Conservation (phyloP, 495 filamentous ascomycete genomes). For the Xylona heveae region DNA sequence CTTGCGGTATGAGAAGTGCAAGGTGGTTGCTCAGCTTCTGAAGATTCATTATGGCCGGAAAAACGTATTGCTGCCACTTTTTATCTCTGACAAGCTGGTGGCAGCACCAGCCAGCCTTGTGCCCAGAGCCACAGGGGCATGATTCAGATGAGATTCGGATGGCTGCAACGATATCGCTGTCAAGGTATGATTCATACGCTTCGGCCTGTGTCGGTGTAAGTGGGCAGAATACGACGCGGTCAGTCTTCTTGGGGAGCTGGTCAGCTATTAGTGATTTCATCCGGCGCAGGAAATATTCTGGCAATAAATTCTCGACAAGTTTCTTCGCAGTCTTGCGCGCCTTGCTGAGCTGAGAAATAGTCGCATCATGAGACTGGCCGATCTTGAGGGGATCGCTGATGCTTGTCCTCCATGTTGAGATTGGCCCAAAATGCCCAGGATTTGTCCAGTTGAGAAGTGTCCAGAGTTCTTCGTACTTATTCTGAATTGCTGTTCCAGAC, state of each 20-base stretch:
- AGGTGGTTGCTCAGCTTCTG: conserved; percentile 88
- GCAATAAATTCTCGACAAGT: conserved; percentile 72
- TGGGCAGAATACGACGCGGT: conserved; percentile 88
- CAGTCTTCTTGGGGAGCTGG: conserved; percentile 89
- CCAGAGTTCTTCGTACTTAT: conserved; percentile 96
- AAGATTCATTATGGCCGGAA: conserved; percentile 61
- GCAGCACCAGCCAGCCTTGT: conserved; percentile 72
- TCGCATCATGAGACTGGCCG: conserved; percentile 90
- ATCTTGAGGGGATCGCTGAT: conserved; percentile 64
- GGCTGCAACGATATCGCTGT: conserved; percentile 44
- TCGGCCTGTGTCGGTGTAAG: conserved; percentile 63
- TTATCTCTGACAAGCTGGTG: conserved; percentile 26
- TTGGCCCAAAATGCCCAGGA: conserved; percentile 64
- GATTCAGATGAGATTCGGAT: conserved; percentile 42
- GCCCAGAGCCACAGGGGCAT: conserved; percentile 50
- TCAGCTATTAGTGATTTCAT: conserved; percentile 87
- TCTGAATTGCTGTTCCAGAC: conserved; percentile 93
- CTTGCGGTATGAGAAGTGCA: conserved; percentile 64
- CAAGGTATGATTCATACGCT: conserved; percentile 67
- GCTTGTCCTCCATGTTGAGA: conserved; percentile 51
- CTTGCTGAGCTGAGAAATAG: conserved; percentile 53
- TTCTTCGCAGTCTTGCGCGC: conserved; percentile 69
- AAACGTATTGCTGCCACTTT: conserved; percentile 61
- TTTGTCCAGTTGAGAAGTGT: conserved; percentile 94
- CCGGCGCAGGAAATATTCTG: conserved; percentile 76